These are phyloP conservation scores for Durusdinium trenchii DNA, from an alignment of 73 alveolate species.

Conservation along the genomic window DNA sequence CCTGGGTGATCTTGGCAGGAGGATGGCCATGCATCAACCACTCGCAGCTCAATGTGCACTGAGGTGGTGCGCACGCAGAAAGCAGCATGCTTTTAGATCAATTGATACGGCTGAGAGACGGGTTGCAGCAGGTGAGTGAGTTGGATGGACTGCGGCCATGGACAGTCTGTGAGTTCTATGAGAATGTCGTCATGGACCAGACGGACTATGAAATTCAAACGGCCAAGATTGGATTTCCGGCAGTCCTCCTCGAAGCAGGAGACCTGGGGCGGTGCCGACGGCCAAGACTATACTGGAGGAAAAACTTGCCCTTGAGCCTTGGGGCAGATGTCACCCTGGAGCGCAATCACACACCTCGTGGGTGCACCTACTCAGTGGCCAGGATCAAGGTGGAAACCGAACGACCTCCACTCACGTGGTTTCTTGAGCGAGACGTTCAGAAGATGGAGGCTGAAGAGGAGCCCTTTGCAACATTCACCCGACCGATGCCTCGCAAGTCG, in stretches of 20 bases:
- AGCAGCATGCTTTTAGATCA: neutral
- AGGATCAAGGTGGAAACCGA: too few species aligned
- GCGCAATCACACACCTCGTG: too few species aligned
- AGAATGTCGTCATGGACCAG: conserved; percentile 44
- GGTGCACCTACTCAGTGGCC: too few species aligned
- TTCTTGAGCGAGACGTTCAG: neutral
- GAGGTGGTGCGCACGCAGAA: neutral
- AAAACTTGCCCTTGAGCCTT: neutral
- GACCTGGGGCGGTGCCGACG: conserved; percentile 9
- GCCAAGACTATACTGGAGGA: neutral
- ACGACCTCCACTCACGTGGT: neutral
- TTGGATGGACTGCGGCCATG: neutral
- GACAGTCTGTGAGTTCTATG: neutral
- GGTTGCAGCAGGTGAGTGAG: neutral
- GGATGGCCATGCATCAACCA: conserved; percentile 64
- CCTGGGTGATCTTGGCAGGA: neutral
- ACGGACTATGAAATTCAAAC: neutral
- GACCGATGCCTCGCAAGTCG: neutral
- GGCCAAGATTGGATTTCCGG: neutral
- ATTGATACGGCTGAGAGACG: neutral
- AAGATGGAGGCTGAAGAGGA: neutral
- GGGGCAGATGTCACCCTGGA: neutral
- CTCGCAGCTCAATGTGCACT: neutral
- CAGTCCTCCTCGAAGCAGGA: neutral
- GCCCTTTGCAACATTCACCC: neutral